Evolutionary conservation across 2,329 filamentous ascomycete species (phyloP), one percentile per base, ranked within the genome.

Genomic region (Bisporella sp.): DNA sequence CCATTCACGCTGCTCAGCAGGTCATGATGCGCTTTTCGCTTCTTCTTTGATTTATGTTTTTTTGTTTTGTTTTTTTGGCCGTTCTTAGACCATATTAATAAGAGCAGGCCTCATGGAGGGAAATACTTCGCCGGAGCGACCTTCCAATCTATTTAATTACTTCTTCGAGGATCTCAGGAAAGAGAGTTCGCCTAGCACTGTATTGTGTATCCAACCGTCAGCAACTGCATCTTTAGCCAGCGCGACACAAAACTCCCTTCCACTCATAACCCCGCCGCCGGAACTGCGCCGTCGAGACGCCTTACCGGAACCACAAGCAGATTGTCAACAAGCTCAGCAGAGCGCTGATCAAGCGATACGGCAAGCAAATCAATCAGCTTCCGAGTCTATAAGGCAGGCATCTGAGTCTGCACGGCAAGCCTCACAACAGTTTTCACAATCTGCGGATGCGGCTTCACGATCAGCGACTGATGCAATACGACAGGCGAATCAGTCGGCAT

Each of bases 121-220:
- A 13, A 50, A 59, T 47, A 54, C 54, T 49, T 59, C 58, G 53
- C 55, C 56, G 55, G 58, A 51, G 60, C 57, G 57, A 53, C 54
- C 35, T 35, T n/a, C 42, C 12, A 47, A 46, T 47, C 45, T 54
- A 41, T 29, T 57, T 43, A 44, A 53, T 45, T 44, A n/a, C 33
- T 54, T 56, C 21, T n/a, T 52, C 42, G 48, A 57, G 31, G 54
- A 29, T 48, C 46, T 49, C n/a, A 54, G 57, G 53, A 47, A 57
- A 28, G 31, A 45, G 47, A n/a, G 32, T 39, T 40, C 32, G 45
- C 45, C n/a, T 51, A 41, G 31, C 46, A 31, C 31, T 31, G 35
- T 28, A 40, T 40, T 21, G 45, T 51, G 30, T 51, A 48, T 11
- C 9, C 40, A 31, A 54, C 46, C 21, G 31, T 45, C 13, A 49